Base-by-base conservation (phyloP, 257 asterid species). In the Apocynum venetum region DNA sequence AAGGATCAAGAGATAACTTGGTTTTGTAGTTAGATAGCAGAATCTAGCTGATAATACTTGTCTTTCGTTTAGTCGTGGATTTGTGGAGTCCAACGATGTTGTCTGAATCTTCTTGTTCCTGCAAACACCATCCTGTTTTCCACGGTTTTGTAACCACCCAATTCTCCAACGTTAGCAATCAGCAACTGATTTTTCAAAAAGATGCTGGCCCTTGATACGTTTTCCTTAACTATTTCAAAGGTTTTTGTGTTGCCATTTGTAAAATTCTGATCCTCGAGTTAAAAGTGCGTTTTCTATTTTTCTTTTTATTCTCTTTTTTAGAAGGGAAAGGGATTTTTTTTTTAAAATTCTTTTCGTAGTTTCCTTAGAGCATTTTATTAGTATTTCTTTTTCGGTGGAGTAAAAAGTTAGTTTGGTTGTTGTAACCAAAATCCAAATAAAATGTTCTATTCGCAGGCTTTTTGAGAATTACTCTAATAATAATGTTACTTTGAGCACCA, bases 211-310 rank as follows among this genome's bases (percentile, higher is more conserved):
- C 31, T 25, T 25, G 31, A 0, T 25, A 1, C 36, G 12, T 40
- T 41, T 56, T 40, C 75, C 55, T 20, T 71, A 19, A 48, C 31
- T 14, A 44, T 69, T 76, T 69, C 46, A 44, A 77, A 57, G 88
- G 83, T 63, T 75, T 71, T 60, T 38, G 75, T 79, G 77, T 59
- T 78, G 84, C 91, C 89, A 80, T 55, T 70, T 78, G 85, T 85
- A 81, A 67, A 64, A 78, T 10, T 15, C 61, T 80, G 52, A 41
- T 52, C 72, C 25, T 8, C 3, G 20, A 2, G 8, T 44, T 44
- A 25, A 25, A 15, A 4, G 7, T 60, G 5, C 7, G 0, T 44
- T 44, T 71, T 15, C 43, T 25, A 3, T 9, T 38, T 49, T 31
- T 0, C 8, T 15, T 31, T 35, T 31, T 64, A 8, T 43, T 15